phyloP scores from a whole-genome alignment of 2,329 filamentous ascomycete species.

The Scorias spongiosa region DNA sequence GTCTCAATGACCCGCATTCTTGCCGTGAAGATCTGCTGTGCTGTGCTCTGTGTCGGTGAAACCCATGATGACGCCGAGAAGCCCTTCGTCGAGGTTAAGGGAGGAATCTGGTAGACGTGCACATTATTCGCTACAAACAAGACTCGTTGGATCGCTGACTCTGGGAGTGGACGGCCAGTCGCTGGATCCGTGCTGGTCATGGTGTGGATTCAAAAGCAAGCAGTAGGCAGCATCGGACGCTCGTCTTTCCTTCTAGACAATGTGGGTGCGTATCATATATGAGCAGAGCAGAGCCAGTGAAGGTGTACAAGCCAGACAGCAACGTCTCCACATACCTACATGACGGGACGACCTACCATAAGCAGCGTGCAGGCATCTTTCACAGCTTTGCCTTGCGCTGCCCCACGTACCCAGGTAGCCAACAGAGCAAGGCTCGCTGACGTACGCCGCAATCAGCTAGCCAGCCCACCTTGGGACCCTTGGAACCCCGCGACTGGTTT shows the following conservation, averaged over 20 bases:
- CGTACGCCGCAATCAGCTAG: no score
- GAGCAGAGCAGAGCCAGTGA: neutral
- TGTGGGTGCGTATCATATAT: neutral
- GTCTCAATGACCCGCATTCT: slow-evolving; percentile 44
- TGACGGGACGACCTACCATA: no score
- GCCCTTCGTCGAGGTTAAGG: slow-evolving; percentile 60
- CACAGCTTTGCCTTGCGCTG: no score
- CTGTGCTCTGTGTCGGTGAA: slow-evolving; percentile 42
- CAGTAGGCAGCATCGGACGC: no score
- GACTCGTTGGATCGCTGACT: slow-evolving; percentile 69
- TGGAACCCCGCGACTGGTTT: no score
- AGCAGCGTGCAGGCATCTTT: no score
- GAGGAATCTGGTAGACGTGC: slow-evolving; percentile 79
- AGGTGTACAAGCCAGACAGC: no score
- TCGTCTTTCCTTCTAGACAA: no score
- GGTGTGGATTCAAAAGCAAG: slow-evolving; percentile 1
- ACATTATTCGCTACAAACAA: slow-evolving; percentile 61
- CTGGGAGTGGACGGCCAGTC: slow-evolving; percentile 41
- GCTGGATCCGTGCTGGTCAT: slow-evolving; percentile 57
- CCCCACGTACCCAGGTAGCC: no score
- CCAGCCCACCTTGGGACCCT: no score
- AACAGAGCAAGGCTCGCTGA: no score
- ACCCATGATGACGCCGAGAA: slow-evolving; percentile 71
- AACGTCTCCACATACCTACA: no score
- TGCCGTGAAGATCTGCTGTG: slow-evolving; percentile 70